These are phyloP conservation scores for Stachybotrys chartarum DNA, from an alignment of 2,329 filamentous ascomycete species.

Conservation along the genomic window DNA sequence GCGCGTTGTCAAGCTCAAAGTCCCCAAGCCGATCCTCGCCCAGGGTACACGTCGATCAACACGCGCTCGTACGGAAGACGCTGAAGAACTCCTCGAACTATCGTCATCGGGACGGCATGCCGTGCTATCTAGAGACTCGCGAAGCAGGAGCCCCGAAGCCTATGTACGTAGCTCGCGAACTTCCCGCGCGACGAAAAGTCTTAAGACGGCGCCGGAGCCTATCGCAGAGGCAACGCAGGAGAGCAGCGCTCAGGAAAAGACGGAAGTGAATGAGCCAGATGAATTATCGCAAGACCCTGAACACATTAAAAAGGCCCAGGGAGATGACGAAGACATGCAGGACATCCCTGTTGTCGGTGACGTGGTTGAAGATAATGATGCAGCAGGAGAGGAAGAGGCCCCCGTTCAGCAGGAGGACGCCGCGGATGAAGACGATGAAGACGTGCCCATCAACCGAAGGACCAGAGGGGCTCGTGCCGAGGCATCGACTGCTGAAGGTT, in stretches of 20 bases:
- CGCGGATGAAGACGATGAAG: slow-evolving; percentile 43
- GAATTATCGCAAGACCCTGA: slow-evolving; percentile 27
- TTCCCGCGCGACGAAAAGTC: slow-evolving; percentile 42
- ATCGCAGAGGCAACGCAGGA: slow-evolving; percentile 49
- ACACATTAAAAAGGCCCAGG: slow-evolving; percentile 18
- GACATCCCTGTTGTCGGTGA: slow-evolving; percentile 11
- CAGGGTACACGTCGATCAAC: slow-evolving; percentile 38
- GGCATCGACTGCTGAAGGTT: slow-evolving; percentile 17
- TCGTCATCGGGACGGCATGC: slow-evolving; percentile 55
- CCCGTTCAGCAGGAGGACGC: slow-evolving; percentile 22
- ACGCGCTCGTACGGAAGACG: slow-evolving; percentile 46
- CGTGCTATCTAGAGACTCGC: slow-evolving; percentile 39
- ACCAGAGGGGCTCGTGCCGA: slow-evolving; percentile 31
- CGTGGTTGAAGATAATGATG: slow-evolving; percentile 10
- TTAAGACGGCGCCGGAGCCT: slow-evolving; percentile 40
- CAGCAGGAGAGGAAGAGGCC: slow-evolving; percentile 21
- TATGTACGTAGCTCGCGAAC: slow-evolving; percentile 32
- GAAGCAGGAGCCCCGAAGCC: slow-evolving; percentile 50
- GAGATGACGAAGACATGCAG: slow-evolving; percentile 17
- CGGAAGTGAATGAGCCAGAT: slow-evolving; percentile 22
- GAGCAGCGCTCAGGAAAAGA: slow-evolving; percentile 29
- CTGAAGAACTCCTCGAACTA: slow-evolving; percentile 48
- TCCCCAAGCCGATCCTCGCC: slow-evolving; percentile 19
- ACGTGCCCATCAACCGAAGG: slow-evolving; percentile 39
- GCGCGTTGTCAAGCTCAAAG: slow-evolving; percentile 38